These are phyloP conservation scores for Carallia pectinifolia DNA, from an alignment of 345 rosid genomes.

Conservation along the genomic window DNA sequence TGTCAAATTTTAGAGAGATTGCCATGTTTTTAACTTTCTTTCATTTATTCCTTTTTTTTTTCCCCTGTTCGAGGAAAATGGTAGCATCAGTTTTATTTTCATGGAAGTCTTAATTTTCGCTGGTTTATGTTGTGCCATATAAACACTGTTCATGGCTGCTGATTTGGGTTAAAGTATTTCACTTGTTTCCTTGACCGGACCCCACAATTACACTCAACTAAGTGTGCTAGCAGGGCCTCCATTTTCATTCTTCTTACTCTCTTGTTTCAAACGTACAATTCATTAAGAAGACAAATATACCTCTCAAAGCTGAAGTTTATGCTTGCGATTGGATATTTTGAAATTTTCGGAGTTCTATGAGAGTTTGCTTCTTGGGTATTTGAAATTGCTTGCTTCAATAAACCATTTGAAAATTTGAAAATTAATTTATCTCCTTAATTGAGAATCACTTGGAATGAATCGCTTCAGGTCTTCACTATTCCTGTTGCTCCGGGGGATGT, in stretches of 20 bases:
- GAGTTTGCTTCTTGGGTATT: too few relatives aligned
- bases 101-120: too few relatives aligned
- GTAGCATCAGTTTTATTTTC: too few relatives aligned
- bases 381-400: not conserved
- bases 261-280: not conserved
- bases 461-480: constrained; percentile 26
- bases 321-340: too few relatives aligned
- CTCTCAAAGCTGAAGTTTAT: not conserved
- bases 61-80: not conserved
- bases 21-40: not conserved
- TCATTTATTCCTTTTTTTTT: not conserved
- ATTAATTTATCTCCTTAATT: not conserved
- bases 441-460: constrained; percentile 3
- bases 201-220: not conserved
- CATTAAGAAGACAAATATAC: not conserved
- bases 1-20: not conserved
- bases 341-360: too few relatives aligned
- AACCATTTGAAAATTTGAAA: not conserved
- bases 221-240: not conserved
- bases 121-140: not conserved
- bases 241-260: not conserved
- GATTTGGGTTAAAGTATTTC: not conserved
- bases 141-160: not conserved
- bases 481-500: constrained; percentile 33
- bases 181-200: not conserved